Evolutionary conservation across 2,329 filamentous ascomycete species (phyloP).

Genomic region (Sphaerulina populicola): DNA sequence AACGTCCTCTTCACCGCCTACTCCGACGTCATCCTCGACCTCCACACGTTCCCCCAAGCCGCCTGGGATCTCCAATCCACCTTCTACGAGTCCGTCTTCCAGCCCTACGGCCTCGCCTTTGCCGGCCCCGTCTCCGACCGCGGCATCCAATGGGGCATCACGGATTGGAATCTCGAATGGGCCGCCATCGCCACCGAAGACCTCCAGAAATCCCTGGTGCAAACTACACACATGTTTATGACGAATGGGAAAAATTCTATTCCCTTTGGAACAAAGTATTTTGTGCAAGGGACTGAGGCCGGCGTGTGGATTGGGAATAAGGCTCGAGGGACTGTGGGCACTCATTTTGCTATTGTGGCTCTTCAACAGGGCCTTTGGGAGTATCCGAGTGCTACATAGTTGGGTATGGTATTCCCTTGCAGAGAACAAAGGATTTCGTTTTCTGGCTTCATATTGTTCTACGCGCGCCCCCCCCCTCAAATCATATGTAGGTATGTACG

Average conservation of each 20-base stretch:
- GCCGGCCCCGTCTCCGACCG: slow-evolving; percentile 19
- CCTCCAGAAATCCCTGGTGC: slow-evolving; percentile 7
- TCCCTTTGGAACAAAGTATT: neutral
- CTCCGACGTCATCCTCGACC: slow-evolving; percentile 40
- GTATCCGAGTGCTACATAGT: neutral
- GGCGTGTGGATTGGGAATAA: neutral
- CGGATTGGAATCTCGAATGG: slow-evolving; percentile 26
- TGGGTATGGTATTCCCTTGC: no score
- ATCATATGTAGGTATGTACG: no score
- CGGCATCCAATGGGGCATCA: slow-evolving; percentile 23
- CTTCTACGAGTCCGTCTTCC: neutral
- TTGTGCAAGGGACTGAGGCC: neutral
- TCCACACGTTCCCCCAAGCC: slow-evolving; percentile 26
- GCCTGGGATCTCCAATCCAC: neutral
- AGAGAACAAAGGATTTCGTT: no score
- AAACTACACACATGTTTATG: neutral
- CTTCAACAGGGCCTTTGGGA: neutral
- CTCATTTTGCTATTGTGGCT: neutral
- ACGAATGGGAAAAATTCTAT: neutral
- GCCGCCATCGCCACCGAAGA: slow-evolving; percentile 17
- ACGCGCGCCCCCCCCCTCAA: no score
- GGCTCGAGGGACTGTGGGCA: neutral
- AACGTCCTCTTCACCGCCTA: slow-evolving; percentile 47
- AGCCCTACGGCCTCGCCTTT: slow-evolving; percentile 6
- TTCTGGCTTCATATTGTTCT: no score